phyloP scores from a whole-genome alignment of 2,329 filamentous ascomycete genomes.

The Fusarium udum region DNA sequence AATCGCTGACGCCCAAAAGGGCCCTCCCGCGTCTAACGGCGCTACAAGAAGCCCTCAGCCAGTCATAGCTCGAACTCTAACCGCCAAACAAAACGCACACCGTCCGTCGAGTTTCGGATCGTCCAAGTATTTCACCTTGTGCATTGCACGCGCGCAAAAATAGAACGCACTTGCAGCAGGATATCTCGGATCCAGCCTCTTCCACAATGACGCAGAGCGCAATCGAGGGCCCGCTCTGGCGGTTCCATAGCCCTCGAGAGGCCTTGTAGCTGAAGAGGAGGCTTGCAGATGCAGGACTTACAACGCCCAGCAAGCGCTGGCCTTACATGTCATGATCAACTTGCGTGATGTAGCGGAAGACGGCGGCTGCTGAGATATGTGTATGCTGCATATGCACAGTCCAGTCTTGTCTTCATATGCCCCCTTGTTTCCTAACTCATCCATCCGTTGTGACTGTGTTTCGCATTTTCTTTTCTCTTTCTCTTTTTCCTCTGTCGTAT shows the following conservation, averaged over 20 bases:
- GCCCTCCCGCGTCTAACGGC: constrained; percentile 31
- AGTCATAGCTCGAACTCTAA: constrained; percentile 38
- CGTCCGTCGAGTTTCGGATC: constrained; percentile 22
- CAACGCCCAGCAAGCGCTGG: constrained; percentile 36
- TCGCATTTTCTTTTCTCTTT: constrained; percentile 19
- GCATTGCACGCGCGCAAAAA: constrained; percentile 16
- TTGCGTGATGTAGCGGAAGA: constrained; percentile 7
- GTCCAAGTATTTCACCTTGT: constrained; percentile 1
- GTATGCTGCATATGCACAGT: background rate
- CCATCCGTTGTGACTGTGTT: constrained; percentile 21
- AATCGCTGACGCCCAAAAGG: constrained; percentile 22
- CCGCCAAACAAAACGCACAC: constrained; percentile 37
- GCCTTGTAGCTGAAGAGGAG: constrained; percentile 31
- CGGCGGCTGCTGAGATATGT: constrained; percentile 23
- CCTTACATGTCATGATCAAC: background rate
- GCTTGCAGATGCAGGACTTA: constrained; percentile 35
- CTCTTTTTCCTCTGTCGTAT: constrained; percentile 23
- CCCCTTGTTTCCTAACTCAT: constrained; percentile 20
- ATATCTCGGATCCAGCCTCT: constrained; percentile 10
- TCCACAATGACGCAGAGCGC: constrained; percentile 25
- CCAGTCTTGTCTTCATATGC: constrained; percentile 25
- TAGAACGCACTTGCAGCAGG: constrained; percentile 26
- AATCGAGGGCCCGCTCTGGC: constrained; percentile 27
- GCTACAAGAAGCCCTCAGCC: constrained; percentile 33
- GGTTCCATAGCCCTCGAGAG: constrained; percentile 20